Evolutionary conservation across 2,329 filamentous ascomycete species (phyloP), one percentile per base, ranked within the genome.

Genomic region (Teratosphaeria destructans): DNA sequence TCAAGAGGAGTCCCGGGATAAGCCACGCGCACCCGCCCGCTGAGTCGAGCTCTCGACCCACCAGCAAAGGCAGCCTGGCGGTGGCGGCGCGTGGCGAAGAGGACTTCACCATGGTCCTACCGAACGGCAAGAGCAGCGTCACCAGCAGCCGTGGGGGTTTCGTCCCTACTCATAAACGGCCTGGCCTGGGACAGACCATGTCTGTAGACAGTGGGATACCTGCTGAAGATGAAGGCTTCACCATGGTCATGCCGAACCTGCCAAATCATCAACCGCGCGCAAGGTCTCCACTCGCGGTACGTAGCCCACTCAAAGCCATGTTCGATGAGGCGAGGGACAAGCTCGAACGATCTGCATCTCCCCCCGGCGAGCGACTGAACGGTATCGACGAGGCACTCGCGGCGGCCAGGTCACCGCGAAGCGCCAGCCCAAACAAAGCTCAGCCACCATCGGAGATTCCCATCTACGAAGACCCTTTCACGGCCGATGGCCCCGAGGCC

Each of bases 381-480:
- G 60, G 61, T 14, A 61, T 63, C 37, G 57, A 61, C n/a, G 60
- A 61, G 37, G 55, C 60, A 8, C 35, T 61, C 7, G 56, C 55
- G 6, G 59, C 32, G 29, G 54, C 27, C n/a, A 43, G 23, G 19
- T 23, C 29, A 32, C 54, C 43, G 8, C 61, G 60, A 52, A 61
- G 60, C 34, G 56, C 32, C 56, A 59, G 34, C 27, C 32, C 57
- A 8, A 64, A 65, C 23, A 72, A 71, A 60, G 56, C 59, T 35
- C 62, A 64, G 11, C 64, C 68, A n/a, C 64, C 68, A n/a, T 64
- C 61, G 6, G 75, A 76, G 29, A 77, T 81, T 3, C 77, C 77
- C 57, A 79, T 81, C 32, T 81, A 80, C 63, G 81, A 83, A 67
- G 80, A 82, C 62, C 79, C 79, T 1, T 77, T 79, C 57, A 75